Base-by-base conservation (phyloP, 352 stramenopile species). In the Pythium scleroteichum region DNA sequence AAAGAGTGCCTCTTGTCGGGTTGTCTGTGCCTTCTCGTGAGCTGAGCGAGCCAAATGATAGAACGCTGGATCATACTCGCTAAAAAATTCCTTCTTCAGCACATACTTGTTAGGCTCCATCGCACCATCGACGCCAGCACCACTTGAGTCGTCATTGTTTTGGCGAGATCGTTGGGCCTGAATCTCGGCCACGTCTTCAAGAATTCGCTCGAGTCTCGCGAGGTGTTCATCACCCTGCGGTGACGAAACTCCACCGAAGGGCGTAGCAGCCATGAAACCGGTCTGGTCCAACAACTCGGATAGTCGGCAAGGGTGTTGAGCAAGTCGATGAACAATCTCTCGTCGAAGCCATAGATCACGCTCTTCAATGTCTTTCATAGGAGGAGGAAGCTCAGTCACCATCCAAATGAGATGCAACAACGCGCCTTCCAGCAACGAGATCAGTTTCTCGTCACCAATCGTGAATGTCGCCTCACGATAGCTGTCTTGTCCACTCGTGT, bases 251-350 rank as follows among this genome's bases (percentile, higher is more conserved):
- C 79, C 77, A 52, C 81, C 79, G 50, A 81, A 93, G 23, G 81
- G 76, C 10, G 77, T 90, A 12, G 77, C 84, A 19, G 85, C 73
- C 53, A 92, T 81, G 44, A 90, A 90, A 2, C 76, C 82, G 0
- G 85, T 93, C 48, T 95, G 83, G 19, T 95, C 85, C 8, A 92
- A 72, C 22, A 95, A 58, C 41, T 92, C 78, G 1, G 85, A 95
- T 17, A 90, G 52, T 14, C 78, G 70, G 20, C 76, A 92, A n/a
- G 85, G 79, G 13, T 90, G 73, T 53, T 89, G 73, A 17, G 78
- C 81, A 23, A 97, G 55, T 1, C 84, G 75, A 68, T 97, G 91
- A 4, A 97, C 78, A 46, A 97, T 79, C 55, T 97, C 88, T 19
- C 91, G 76, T 9, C 88, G 82, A 33, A 97, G 73, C 29, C 87